Evolutionary conservation across 2,329 filamentous ascomycete species (phyloP).

Genomic region (Lachnellula arida): DNA sequence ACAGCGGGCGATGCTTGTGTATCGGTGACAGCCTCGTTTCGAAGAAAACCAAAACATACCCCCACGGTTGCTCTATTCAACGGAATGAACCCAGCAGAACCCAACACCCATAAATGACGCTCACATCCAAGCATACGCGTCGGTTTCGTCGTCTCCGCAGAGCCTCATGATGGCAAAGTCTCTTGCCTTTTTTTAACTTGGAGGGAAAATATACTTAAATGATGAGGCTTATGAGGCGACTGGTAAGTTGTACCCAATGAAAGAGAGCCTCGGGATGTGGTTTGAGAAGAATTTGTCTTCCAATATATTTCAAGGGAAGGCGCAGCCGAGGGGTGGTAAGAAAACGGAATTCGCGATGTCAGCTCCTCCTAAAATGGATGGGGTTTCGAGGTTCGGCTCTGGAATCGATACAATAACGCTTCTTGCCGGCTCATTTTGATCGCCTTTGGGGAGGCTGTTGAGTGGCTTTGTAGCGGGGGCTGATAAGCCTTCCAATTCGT

Average conservation of each 20-base stretch:
- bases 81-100: neutral
- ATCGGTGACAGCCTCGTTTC: neutral
- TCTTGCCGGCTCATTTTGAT: neutral
- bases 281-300: neutral
- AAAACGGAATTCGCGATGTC: neutral
- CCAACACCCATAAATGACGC: neutral
- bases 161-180: neutral
- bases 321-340: too few relatives aligned
- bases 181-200: neutral
- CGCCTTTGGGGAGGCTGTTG: neutral
- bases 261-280: neutral
- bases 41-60: neutral
- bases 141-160: neutral
- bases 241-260: neutral
- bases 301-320: neutral
- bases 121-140: neutral
- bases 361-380: neutral
- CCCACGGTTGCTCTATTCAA: too few relatives aligned
- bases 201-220: neutral
- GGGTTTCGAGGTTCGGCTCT: too few relatives aligned
- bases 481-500: neutral
- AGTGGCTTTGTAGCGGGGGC: neutral
- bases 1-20: neutral
- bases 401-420: too few relatives aligned
- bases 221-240: neutral